Evolutionary conservation across 2,329 filamentous ascomycete genomes (phyloP).

Genomic region (Neofusicoccum kwambonambiense): DNA sequence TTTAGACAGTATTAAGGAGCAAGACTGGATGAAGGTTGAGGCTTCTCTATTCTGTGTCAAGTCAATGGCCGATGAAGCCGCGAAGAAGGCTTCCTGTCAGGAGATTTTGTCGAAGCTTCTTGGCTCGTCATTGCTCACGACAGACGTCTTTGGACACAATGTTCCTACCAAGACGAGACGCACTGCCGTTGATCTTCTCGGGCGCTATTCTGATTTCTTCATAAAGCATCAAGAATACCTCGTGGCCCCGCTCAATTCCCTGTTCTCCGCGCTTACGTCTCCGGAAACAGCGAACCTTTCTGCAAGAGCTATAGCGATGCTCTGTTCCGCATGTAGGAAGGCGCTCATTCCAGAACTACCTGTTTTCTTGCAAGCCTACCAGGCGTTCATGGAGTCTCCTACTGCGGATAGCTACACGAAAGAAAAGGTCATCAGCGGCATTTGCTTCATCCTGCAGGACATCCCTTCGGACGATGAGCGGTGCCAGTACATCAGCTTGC

Average conservation of each 20-base stretch:
- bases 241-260: constrained; percentile 68
- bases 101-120: constrained; percentile 62
- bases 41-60: constrained; percentile 62
- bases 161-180: constrained; percentile 65
- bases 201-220: constrained; percentile 75
- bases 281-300: constrained; percentile 63
- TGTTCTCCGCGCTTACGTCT: constrained; percentile 69
- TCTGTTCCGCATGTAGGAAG: constrained; percentile 73
- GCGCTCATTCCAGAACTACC: constrained; percentile 66
- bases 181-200: constrained; percentile 68
- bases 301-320: constrained; percentile 69
- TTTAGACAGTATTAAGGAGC: constrained; percentile 38
- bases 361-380: constrained; percentile 71
- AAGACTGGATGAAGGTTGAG: constrained; percentile 52
- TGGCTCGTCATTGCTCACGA: constrained; percentile 57
- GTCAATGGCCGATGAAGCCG: constrained; percentile 64
- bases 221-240: constrained; percentile 66
- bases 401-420: constrained; percentile 67
- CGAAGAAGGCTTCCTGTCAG: constrained; percentile 59
- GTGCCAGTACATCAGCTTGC: constrained; percentile 53
- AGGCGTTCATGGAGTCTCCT: constrained; percentile 58
- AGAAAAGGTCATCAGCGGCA: constrained; percentile 71
- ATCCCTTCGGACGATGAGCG: constrained; percentile 59
- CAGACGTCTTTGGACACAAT: constrained; percentile 43
- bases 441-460: constrained; percentile 74